Evolutionary conservation across 2,329 filamentous ascomycete genomes (phyloP).

Genomic region (Cordyceps tenuipes): DNA sequence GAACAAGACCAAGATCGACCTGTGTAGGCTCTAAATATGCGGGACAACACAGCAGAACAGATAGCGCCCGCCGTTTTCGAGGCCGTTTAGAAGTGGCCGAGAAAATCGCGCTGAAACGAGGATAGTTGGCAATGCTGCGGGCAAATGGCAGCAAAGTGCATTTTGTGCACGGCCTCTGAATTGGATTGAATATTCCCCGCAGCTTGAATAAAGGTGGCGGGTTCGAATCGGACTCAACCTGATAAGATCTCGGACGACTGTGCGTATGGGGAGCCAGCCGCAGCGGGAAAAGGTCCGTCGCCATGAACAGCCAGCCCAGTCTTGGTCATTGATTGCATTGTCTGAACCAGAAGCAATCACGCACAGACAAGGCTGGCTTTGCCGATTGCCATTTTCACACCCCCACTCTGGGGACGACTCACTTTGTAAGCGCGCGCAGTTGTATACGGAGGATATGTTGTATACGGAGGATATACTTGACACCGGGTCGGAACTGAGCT

Average conservation of each 20-base stretch:
- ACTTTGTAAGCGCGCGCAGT: no score
- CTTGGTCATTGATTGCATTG: background rate
- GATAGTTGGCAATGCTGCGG: background rate
- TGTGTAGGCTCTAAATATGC: conserved; percentile 14
- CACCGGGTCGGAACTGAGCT: no score
- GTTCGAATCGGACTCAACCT: background rate
- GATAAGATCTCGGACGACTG: background rate
- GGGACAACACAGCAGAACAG: no score
- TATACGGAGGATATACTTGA: no score
- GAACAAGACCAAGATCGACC: conserved; percentile 8
- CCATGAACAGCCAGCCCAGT: background rate
- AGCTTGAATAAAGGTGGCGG: background rate
- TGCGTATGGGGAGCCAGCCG: background rate
- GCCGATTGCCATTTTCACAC: background rate
- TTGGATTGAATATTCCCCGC: conserved; percentile 12
- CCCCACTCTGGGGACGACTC: background rate
- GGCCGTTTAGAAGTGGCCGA: background rate
- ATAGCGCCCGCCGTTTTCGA: no score
- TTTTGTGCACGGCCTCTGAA: conserved; percentile 12
- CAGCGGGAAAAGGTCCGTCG: background rate
- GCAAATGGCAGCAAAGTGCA: conserved; percentile 10
- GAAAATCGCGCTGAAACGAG: background rate
- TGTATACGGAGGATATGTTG: no score
- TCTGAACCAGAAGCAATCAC: background rate
- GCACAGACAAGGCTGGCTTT: background rate